Base-by-base conservation (phyloP, 495 filamentous ascomycete species). In the Geoglossum glabrum region DNA sequence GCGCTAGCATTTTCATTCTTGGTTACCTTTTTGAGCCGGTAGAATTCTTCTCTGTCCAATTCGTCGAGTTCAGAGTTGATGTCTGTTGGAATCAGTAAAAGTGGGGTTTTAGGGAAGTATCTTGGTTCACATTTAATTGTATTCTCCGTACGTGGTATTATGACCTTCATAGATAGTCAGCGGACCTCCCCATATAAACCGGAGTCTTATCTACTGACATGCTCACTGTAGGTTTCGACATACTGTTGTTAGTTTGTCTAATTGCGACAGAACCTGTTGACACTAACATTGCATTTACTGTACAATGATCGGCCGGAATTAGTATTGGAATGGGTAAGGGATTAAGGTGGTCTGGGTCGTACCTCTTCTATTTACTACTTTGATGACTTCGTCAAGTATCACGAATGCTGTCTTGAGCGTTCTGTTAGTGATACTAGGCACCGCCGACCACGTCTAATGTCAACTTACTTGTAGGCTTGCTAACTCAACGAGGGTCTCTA, bases 21-120 rank as follows among this genome's bases (percentile, higher is more conserved):
- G 49, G 64, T 62, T 56, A 70, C 90, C 76, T 99, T 99, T 75
- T 97, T 99, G 64, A 99, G 73, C 55, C 92, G 80, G 69, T 94
- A 98, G 71, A 99, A 99, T 64, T 99, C 92, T 69, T 99, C 92
- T 72, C 92, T 78, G 73, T 99, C 92, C 43, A 99, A 74, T 73
- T 99, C 92, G 67, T 99, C 92, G 17, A 99, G 82, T 67, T 99
- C 92, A 10, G 89, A 94, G 72, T 95, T 99, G 78, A 99, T 99
- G 67, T 98, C 83, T 86, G 40, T 30, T 33, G 27, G 11, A 27
- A n/a, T 52, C 30, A 52, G 31, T 27, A 2, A 13, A 17, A 19
- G 28, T 26, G 38, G 7, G 33, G 3, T 33, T 34, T 13, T 54
- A 17, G 26, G 38, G 17, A 0, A 23, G 21, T 13, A 27, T 5